phyloP scores from a whole-genome alignment of 176 grass and related monocot species.

The Pharus latifolius region DNA sequence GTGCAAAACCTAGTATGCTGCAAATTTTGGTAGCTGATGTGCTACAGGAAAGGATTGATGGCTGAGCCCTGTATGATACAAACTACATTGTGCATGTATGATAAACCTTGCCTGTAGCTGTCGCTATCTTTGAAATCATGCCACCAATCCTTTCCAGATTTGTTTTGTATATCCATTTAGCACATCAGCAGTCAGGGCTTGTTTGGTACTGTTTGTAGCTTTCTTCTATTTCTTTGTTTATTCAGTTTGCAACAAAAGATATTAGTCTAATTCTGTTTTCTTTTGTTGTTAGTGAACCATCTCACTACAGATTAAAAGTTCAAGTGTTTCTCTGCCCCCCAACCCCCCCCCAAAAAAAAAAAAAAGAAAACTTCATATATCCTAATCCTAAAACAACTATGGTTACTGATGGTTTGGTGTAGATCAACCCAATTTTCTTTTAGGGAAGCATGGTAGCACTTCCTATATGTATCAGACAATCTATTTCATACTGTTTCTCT shows the following conservation, averaged over 20 bases:
- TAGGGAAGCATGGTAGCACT: too few species aligned
- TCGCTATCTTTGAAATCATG: not conserved
- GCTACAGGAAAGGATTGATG: too few species aligned
- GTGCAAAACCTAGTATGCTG: not conserved
- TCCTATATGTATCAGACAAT: too few species aligned
- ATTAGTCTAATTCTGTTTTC: not conserved
- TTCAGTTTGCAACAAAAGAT: slow-evolving; percentile 5
- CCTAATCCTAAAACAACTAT: too few species aligned
- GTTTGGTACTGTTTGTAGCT: not conserved
- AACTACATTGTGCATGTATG: too few species aligned
- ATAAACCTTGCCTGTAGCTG: too few species aligned
- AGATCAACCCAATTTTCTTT: too few species aligned
- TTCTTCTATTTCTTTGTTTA: slow-evolving; percentile 3
- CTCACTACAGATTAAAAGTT: not conserved
- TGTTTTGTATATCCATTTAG: not conserved
- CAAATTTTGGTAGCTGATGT: not conserved
- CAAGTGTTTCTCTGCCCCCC: too few species aligned
- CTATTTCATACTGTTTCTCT: too few species aligned
- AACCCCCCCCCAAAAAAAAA: too few species aligned
- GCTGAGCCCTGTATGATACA: not conserved
- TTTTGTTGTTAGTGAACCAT: not conserved
- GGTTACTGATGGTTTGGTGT: too few species aligned
- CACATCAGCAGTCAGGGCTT: not conserved
- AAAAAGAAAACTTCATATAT: too few species aligned
- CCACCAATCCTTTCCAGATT: not conserved